Evolutionary conservation across 1,139 yeast genomes (phyloP), one percentile per base, ranked within the genome.

Genomic region (Lodderomyces jiufengensis): DNA sequence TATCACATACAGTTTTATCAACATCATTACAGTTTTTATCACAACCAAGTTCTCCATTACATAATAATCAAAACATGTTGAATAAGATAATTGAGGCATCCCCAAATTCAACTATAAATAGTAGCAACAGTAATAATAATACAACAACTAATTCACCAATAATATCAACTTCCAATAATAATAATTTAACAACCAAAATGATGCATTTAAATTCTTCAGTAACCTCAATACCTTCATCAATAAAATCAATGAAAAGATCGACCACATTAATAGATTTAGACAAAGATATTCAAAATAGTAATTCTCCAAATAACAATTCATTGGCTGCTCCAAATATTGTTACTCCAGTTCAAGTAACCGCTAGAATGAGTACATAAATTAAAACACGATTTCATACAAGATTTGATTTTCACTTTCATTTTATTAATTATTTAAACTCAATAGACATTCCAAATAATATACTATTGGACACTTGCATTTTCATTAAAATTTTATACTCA

Each of bases 281-380:
- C 21, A 57, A 54, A 24, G 54, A 51, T 24, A 23, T 10, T 10
- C 20, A 26, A 26, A 9, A 18, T 18, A 18, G 6, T 18, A 18
- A 18, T 18, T 18, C 20, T 18, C 20, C 20, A 18, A 18, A 18
- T 18, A 46, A 18, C 7, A 18, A 18, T 18, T 18, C 20, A 5
- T 18, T 18, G 7, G 20, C 63, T 9, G 70, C 72, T 5, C 70
- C 73, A 2, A 66, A 58, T 40, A 61, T 67, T 3, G 61, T 70
- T n/a, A 66, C 74, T 1, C 69, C 68, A 7, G 63, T 70, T n/a
- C 75, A 67, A 42, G 76, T 68, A 13, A 66, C 71, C 9, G 70
- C 70, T 11, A 45, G 69, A 37, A 64, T 64, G 70, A 62, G 68
- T 44, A 57, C 69, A 28, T 63, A 41, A 42, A 21, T 22, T 11